Evolutionary conservation across 176 grass and related monocot species (phyloP).

Genomic region (Rhynchospora pubera): DNA sequence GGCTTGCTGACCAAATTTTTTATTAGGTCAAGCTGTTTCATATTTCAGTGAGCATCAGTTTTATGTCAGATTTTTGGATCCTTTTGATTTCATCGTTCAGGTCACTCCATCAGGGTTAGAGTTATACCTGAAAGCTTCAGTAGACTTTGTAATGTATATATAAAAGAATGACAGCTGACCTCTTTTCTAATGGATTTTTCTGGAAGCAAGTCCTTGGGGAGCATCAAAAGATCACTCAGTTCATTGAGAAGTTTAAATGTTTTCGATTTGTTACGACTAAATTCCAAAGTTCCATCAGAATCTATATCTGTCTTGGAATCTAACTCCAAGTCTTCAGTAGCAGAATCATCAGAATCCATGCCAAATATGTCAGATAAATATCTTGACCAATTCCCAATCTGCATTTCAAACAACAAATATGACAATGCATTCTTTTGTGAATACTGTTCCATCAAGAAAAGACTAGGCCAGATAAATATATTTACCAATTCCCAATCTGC

Average conservation of each 20-base stretch:
- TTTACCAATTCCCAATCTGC: constrained; percentile 82
- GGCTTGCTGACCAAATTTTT: neutral
- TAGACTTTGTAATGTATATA: neutral
- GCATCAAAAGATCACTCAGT: constrained; percentile 93
- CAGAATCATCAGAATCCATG: constrained; percentile 41
- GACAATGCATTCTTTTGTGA: neutral
- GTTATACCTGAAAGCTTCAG: neutral
- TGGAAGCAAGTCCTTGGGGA: constrained; percentile 92
- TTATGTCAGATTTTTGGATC: neutral
- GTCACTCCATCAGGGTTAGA: neutral
- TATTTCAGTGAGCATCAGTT: neutral
- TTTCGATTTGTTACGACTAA: constrained; percentile 17
- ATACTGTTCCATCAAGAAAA: neutral
- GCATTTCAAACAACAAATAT: constrained; percentile 1
- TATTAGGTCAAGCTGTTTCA: neutral
- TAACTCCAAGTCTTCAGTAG: constrained; percentile 27
- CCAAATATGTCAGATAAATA: constrained; percentile 52
- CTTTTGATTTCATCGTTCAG: neutral
- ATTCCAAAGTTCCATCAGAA: constrained; percentile 17
- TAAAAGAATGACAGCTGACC: constrained; percentile 22
- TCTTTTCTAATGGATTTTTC: constrained; percentile 76
- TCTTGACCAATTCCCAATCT: constrained; percentile 89
- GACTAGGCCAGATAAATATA: constrained; percentile 36
- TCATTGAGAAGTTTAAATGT: constrained; percentile 66
- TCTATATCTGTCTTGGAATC: constrained; percentile 19